Conservation (phyloP, 1,139 yeast genomes). For the Yamadazyma spencermartinsiae region DNA sequence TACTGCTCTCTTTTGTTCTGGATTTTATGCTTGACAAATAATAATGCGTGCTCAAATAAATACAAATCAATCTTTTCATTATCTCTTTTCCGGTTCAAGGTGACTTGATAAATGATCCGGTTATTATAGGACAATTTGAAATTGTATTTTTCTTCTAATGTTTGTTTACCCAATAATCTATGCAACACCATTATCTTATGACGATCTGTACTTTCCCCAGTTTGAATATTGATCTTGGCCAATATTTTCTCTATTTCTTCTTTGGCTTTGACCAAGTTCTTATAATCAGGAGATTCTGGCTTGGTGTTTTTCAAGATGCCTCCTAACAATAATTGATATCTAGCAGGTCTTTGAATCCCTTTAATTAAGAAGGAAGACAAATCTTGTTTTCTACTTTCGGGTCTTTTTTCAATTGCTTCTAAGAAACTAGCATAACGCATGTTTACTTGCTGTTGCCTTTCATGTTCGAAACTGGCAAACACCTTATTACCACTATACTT, state of each 20-base stretch:
- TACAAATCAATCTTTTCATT: constrained; percentile 83
- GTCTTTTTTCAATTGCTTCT: constrained; percentile 86
- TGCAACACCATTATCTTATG: constrained; percentile 86
- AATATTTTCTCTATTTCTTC: constrained; percentile 75
- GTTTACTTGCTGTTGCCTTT: constrained; percentile 88
- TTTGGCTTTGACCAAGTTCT: constrained; percentile 70
- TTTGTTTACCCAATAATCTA: constrained; percentile 77
- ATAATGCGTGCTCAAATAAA: constrained; percentile 81
- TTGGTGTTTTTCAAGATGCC: constrained; percentile 83
- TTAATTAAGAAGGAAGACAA: constrained; percentile 90
- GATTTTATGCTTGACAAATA: constrained; percentile 82
- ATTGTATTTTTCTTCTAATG: constrained; percentile 56
- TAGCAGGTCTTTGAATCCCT: constrained; percentile 94
- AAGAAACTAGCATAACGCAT: constrained; percentile 89
- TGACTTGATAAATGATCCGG: constrained; percentile 78
- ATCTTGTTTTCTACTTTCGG: constrained; percentile 88
- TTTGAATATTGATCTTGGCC: constrained; percentile 80
- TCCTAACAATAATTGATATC: constrained; percentile 82
- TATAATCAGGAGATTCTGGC: constrained; percentile 73
- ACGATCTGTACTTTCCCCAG: constrained; percentile 93
- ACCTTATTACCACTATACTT: constrained; percentile 95
- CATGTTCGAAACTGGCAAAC: constrained; percentile 93
- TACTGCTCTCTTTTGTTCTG: constrained; percentile 90
- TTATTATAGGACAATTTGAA: constrained; percentile 81
- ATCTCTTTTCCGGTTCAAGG: constrained; percentile 64